These are phyloP conservation scores for Dactylellina leptospora DNA, from an alignment of 2,329 filamentous ascomycete species.

Conservation along the genomic window DNA sequence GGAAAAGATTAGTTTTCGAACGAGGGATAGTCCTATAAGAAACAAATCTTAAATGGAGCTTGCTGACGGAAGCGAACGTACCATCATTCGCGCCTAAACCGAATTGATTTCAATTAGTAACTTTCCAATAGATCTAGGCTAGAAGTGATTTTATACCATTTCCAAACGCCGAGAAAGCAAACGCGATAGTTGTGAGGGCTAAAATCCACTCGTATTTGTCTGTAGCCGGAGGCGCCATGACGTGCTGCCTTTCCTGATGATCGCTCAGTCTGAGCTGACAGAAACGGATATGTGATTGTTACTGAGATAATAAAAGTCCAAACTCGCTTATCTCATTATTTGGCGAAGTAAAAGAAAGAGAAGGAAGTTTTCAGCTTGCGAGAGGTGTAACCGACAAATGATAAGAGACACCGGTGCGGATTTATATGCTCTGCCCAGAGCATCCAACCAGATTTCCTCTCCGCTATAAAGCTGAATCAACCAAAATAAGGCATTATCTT, in stretches of 20 bases:
- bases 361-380: no score
- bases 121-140: background rate
- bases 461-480: no score
- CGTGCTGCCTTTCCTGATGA: background rate
- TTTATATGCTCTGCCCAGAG: no score
- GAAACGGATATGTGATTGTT: background rate
- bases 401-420: no score
- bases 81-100: conserved; percentile 25
- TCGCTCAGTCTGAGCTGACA: background rate
- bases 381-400: no score
- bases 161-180: conserved; percentile 40
- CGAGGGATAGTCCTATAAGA: background rate
- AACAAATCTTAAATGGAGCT: conserved; percentile 23
- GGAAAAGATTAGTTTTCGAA: background rate
- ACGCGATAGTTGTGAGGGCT: conserved; percentile 49
- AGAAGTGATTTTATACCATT: conserved; percentile 21
- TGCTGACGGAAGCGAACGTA: background rate
- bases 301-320: no score
- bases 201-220: conserved; percentile 43
- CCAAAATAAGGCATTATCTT: no score
- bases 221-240: conserved; percentile 21
- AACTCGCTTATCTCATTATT: no score
- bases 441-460: no score
- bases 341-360: no score
- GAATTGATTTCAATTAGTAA: conserved; percentile 1